A percentile compares a stretch with the other conserved stretches of the same genome.
Conservation (phyloP, 805 yeast genomes). For the Limtongia smithiae region DNA sequence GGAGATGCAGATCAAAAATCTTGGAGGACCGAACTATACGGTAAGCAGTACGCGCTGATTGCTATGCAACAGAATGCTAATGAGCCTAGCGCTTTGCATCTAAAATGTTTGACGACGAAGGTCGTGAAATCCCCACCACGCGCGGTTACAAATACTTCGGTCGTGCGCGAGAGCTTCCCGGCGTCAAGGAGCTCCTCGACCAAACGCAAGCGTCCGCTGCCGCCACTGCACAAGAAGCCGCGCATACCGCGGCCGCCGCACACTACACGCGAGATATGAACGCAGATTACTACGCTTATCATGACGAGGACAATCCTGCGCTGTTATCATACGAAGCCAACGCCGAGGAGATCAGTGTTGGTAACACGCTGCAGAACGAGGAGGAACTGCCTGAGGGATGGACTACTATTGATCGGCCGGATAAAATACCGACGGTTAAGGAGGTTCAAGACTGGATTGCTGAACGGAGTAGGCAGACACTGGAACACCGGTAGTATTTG, state of each 20-base stretch:
- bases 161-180: constrained; percentile 75
- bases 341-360: constrained; percentile 18
- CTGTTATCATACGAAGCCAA: constrained; percentile 28
- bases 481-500: no score
- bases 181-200: constrained; percentile 52
- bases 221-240: background rate
- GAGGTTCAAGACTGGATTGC: constrained; percentile 34
- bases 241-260: background rate
- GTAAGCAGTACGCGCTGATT: constrained; percentile 26
- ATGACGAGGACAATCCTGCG: constrained; percentile 28
- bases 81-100: constrained; percentile 20
- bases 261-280: constrained; percentile 22
- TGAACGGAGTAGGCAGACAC: constrained; percentile 9
- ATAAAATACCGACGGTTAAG: constrained; percentile 27
- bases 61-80: background rate
- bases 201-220: no score
- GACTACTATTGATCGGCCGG: constrained; percentile 18
- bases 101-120: constrained; percentile 28
- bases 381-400: constrained; percentile 14
- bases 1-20: constrained; percentile 66
- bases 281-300: constrained; percentile 36
- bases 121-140: constrained; percentile 35
- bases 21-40: constrained; percentile 73
- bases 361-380: constrained; percentile 14
- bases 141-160: constrained; percentile 76